Base-by-base conservation (phyloP, 495 filamentous ascomycete genomes). In the Endocarpon pusillum region DNA sequence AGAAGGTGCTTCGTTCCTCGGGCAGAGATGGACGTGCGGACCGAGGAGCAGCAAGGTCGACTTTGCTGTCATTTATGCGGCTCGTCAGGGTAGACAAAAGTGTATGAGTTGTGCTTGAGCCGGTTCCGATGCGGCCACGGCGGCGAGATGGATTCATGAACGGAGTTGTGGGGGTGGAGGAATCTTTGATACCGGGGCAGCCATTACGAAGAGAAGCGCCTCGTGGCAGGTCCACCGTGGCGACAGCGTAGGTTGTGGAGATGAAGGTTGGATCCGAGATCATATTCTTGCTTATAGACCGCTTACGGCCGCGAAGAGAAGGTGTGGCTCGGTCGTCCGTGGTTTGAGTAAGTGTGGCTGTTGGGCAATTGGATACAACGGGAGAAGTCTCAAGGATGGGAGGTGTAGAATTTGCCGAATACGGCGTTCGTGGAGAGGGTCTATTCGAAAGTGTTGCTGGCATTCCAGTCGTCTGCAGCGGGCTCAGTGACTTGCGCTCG, bases 261-360 rank as follows among this genome's bases (percentile, higher is more conserved):
- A 87, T 52, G 36, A 92, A 78, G 0, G 67, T 79, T 0, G 84
- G 84, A 42, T 89, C 84, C 2, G 81, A 87, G 24, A 94, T 91
- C 19, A 78, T 70, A 21, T 65, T 58, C 46, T 87, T 84, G 44
- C 71, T 75, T 31, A 89, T 59, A 0, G 67, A 59, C 23, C 70
- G 70, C 59, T 83, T 89, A 35, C 52, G 61, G 16, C n/a, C n/a
- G n/a, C n/a, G n/a, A n/a, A n/a, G 54, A 19, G 19, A 52, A 34
- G 20, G 41, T 33, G n/a, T 7, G 45, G 22, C 19, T 50, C 21
- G 28, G 42, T 31, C 15, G 42, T 24, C 8, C 41, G 33, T 39
- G 45, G 41, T 22, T 42, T 6, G 51, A 48, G 19, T 42, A 44
- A 19, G 43, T 43, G 23, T 36, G 44, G n/a, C n/a, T n/a, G n/a